phyloP scores from a whole-genome alignment of 108 stramenopile species.

The Nitzschia inconspicua region DNA sequence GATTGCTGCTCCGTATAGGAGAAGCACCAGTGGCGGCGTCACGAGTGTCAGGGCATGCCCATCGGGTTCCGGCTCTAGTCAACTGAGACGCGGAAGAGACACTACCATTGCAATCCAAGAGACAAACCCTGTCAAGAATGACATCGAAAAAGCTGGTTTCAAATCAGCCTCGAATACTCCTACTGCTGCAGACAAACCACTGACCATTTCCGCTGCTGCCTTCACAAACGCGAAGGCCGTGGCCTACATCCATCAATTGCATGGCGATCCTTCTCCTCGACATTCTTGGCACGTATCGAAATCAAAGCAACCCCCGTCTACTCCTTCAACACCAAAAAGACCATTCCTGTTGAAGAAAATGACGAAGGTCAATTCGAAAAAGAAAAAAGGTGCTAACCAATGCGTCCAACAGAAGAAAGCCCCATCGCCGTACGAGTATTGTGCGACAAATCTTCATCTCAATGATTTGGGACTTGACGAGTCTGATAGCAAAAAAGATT shows the following conservation, averaged over 20 bases:
- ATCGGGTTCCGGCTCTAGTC: too few relatives aligned
- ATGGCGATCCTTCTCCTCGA: conserved; percentile 41
- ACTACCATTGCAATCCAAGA: too few relatives aligned
- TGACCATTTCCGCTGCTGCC: conserved; percentile 32
- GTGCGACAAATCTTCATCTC: conserved; percentile 13
- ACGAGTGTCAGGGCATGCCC: too few relatives aligned
- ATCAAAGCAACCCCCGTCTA: not conserved
- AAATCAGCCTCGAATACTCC: conserved; percentile 19
- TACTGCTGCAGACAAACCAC: conserved; percentile 8
- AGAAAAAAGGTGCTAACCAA: conserved; percentile 1
- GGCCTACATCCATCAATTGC: conserved; percentile 32
- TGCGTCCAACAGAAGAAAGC: conserved; percentile 5
- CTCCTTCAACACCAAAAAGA: conserved; percentile 2
- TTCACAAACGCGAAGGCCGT: conserved; percentile 46
- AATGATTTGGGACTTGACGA: not conserved
- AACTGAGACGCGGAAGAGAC: too few relatives aligned
- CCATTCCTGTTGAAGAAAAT: not conserved
- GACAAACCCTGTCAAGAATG: too few relatives aligned
- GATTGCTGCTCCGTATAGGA: too few relatives aligned
- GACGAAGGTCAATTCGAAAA: not conserved
- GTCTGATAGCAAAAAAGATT: not conserved
- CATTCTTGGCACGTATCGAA: conserved; percentile 30
- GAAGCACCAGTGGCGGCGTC: too few relatives aligned
- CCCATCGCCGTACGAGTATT: conserved; percentile 27
- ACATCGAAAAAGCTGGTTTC: conserved; percentile 23